Percentiles rank a stretch among this genome's conserved stretches.
phyloP scores from a whole-genome alignment of 768 basidiomycete species.

The Amanita phalloides region DNA sequence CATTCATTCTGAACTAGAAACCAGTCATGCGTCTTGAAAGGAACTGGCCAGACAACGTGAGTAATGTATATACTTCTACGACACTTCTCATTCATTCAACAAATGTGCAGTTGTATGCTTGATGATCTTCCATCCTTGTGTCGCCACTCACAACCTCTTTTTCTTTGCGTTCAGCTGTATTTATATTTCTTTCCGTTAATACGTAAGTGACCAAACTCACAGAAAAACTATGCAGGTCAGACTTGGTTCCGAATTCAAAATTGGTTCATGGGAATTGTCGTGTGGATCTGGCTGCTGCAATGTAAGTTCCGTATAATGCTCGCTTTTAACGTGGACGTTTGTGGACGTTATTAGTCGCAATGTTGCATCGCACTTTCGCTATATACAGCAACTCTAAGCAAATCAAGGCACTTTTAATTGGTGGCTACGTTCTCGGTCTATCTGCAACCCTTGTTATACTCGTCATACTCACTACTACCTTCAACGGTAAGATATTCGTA shows the following conservation, averaged over 20 bases:
- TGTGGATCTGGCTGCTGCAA: constrained; percentile 17
- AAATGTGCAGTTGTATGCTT: constrained; percentile 4
- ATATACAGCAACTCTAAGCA: constrained; percentile 10
- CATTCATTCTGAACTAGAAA: not conserved
- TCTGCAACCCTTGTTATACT: constrained; percentile 9
- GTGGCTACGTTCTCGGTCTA: constrained; percentile 11
- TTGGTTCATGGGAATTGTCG: constrained; percentile 12
- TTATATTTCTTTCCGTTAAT: not conserved
- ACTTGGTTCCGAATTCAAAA: constrained; percentile 12
- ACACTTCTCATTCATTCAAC: not conserved
- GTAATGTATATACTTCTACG: not conserved
- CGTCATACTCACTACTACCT: constrained; percentile 7
- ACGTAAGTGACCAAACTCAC: not conserved
- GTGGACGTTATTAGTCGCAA: constrained; percentile 9
- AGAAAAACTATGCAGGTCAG: constrained; percentile 9
- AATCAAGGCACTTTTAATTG: constrained; percentile 7
- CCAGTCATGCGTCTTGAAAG: not conserved
- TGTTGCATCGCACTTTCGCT: constrained; percentile 17
- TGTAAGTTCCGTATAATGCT: constrained; percentile 9
- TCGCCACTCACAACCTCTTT: not conserved
- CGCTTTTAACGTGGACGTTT: not conserved
- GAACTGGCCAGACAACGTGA: not conserved
- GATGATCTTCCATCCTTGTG: not conserved
- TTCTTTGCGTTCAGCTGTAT: not conserved
- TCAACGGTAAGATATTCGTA: constrained; percentile 7